These are phyloP conservation scores for Rhododendron simsii DNA, from an alignment of 148 eudicot genomes.

Conservation along the genomic window DNA sequence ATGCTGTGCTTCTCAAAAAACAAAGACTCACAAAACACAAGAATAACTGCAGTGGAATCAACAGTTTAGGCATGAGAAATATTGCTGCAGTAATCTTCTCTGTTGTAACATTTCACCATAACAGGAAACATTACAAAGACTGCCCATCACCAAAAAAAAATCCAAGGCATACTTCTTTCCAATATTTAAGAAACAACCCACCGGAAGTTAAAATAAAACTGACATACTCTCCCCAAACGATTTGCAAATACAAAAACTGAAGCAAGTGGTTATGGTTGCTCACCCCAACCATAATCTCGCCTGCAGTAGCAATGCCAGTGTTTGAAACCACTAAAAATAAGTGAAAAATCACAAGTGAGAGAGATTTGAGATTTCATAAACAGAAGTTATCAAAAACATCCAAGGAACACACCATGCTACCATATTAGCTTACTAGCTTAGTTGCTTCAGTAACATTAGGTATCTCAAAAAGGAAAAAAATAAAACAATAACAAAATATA, in stretches of 20 bases:
- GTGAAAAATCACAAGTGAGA: not conserved
- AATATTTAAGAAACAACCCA: not conserved
- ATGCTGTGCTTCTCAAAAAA: not conserved
- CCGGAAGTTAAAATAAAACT: not conserved
- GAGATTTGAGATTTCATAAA: not conserved
- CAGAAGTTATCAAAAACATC: not conserved
- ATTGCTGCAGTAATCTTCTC: not conserved
- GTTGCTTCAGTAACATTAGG: not conserved
- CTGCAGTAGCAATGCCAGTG: not conserved
- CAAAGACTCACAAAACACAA: not conserved
- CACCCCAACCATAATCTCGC: not conserved
- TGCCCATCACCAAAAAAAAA: not conserved
- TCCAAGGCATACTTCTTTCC: not conserved
- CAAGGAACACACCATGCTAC: not conserved
- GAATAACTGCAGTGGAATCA: not conserved
- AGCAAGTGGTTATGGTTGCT: not conserved
- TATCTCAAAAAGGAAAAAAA: not conserved
- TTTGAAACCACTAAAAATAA: not conserved
- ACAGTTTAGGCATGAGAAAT: not conserved
- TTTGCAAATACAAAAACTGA: not conserved
- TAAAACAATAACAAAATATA: not conserved
- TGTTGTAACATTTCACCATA: not conserved
- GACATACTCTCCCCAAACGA: not conserved
- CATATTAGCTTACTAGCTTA: not conserved
- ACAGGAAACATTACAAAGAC: not conserved